Percentiles rank a stretch among this genome's conserved stretches.
These are phyloP conservation scores for Rhamnella rubrinervis DNA, from an alignment of 331 rosid genomes.

Conservation along the genomic window DNA sequence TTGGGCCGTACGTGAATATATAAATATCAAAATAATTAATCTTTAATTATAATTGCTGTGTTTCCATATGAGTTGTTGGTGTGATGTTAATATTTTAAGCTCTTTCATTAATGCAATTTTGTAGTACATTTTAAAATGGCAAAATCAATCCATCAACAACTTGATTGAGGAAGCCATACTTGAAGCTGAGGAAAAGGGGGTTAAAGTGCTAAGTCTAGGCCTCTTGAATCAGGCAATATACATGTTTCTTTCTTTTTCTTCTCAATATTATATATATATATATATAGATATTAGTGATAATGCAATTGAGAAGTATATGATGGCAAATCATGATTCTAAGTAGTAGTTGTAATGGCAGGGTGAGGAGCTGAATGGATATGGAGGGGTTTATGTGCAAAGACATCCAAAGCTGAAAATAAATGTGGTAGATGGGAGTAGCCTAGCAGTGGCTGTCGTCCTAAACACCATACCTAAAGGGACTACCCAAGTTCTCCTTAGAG, in stretches of 20 bases:
- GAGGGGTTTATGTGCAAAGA: constrained; percentile 47
- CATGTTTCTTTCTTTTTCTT: too few species aligned
- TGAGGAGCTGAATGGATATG: constrained; percentile 54
- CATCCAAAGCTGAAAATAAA: constrained; percentile 52
- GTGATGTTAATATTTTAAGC: neutral
- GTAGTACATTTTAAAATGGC: constrained; percentile 54
- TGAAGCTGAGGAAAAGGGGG: constrained; percentile 61
- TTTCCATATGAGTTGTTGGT: too few species aligned
- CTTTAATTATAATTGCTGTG: neutral
- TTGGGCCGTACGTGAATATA: too few species aligned
- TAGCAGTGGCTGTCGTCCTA: constrained; percentile 60
- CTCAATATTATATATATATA: too few species aligned
- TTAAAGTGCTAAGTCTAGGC: constrained; percentile 40
- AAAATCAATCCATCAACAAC: constrained; percentile 43
- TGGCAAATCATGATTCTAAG: neutral
- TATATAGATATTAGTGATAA: too few species aligned
- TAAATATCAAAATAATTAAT: neutral
- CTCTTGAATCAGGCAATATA: constrained; percentile 53
- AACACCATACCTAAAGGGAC: constrained; percentile 62
- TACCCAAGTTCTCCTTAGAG: constrained; percentile 53
- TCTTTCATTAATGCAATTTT: too few species aligned
- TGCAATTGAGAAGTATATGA: too few species aligned
- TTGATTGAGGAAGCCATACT: constrained; percentile 64
- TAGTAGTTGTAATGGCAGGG: constrained; percentile 30
- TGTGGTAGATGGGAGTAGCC: constrained; percentile 80